Conservation (phyloP, 495 filamentous ascomycete genomes). For the Neurospora sublineolata region DNA sequence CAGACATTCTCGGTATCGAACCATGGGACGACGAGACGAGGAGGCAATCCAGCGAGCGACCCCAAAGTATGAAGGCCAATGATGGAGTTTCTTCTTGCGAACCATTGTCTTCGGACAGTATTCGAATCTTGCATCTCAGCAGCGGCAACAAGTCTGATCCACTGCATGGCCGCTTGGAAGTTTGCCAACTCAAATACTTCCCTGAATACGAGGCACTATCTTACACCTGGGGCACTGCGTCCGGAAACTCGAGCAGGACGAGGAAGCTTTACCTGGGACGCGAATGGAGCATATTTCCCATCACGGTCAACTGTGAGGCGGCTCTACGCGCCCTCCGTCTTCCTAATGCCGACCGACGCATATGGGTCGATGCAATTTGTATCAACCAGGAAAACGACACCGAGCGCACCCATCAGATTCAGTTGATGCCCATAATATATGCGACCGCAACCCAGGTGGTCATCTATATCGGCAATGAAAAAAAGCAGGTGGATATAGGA, state of each 20-base stretch:
- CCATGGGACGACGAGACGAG: background rate
- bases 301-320: slow-evolving; percentile 12
- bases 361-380: slow-evolving; percentile 25
- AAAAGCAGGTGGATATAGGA: background rate
- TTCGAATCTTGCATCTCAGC: slow-evolving; percentile 12
- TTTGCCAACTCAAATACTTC: slow-evolving; percentile 10
- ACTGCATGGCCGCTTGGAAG: slow-evolving; percentile 7
- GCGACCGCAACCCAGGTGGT: slow-evolving; percentile 16
- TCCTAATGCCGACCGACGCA: slow-evolving; percentile 2
- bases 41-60: background rate
- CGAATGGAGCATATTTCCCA: slow-evolving; percentile 10
- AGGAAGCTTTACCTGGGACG: slow-evolving; percentile 12
- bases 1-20: background rate
- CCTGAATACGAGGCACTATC: slow-evolving; percentile 13
- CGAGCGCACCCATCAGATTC: slow-evolving; percentile 18
- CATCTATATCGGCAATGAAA: slow-evolving; percentile 16
- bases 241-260: slow-evolving; percentile 7
- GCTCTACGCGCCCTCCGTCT: slow-evolving; percentile 10
- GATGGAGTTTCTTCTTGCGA: background rate
- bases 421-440: slow-evolving; percentile 23
- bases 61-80: background rate
- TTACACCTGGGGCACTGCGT: slow-evolving; percentile 12
- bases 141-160: slow-evolving; percentile 8
- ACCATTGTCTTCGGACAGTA: slow-evolving; percentile 1
- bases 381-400: slow-evolving; percentile 18